Evolutionary conservation across 805 yeast species (phyloP), one percentile per base, ranked within the genome.

Genomic region (Scheffersomyces stipitis): DNA sequence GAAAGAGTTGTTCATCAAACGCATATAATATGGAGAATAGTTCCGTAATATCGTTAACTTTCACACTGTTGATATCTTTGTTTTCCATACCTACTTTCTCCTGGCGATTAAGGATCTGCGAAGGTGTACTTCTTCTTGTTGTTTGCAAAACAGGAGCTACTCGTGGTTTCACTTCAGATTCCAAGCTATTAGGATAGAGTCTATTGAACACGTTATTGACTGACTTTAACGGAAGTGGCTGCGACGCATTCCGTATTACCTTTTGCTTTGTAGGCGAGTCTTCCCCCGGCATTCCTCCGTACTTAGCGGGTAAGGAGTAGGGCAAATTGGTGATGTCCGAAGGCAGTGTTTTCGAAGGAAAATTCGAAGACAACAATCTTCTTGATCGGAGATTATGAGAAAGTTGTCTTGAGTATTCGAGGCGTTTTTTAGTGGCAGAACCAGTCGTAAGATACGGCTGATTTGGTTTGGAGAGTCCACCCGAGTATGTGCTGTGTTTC

Each of bases 1-100:
- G 45, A 34, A 65, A 66, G 14, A 65, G 42, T 2, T 23, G 33
- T 1, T 64, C 55, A 33, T 66, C 67, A 28, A 56, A 52, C 3
- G 44, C 42, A 37, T 54, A 40, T 1, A 66, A 39, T 4, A 49
- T 31, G 14, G 28, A 30, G 34, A 48, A 62, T 22, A 66, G 41
- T n/a, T 54, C 58, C 4, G 18, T 30, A 7, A 47, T 33, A 6
- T 41, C 28, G 7, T 29, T 15, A 2, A 50, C 44, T 34, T 54
- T 56, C 6, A 15, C 14, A 10, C 24, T 20, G 10, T 7, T 20
- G 10, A 7, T 20, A 20, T 10, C 10, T 10, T 7, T 20, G 10
- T 20, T 20, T 10, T 20, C 24, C 7, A 10, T 10, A 7, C 9
- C 10, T 10, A 20, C 7, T 20, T 27, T 31, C 22, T 30, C 14